phyloP scores from a whole-genome alignment of 768 basidiomycete species.

The Zangia roseola region DNA sequence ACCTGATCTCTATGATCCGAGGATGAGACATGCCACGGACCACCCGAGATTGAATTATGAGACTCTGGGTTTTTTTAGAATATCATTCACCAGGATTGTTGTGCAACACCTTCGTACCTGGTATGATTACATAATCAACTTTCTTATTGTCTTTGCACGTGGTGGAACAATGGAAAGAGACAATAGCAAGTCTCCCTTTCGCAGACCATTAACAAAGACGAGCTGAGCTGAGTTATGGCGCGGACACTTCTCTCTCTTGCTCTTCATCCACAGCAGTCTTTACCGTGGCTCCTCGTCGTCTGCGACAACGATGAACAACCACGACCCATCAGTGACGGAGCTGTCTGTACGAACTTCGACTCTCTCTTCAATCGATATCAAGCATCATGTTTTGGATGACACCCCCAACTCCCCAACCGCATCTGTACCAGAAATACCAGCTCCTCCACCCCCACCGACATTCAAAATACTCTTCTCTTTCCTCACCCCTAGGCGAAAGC shows the following conservation, averaged over 20 bases:
- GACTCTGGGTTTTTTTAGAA: too few relatives aligned
- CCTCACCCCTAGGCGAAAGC: conserved; percentile 53
- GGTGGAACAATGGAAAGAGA: conserved; percentile 16
- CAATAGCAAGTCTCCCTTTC: conserved; percentile 17
- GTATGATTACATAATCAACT: conserved; percentile 7
- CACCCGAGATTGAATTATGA: too few relatives aligned
- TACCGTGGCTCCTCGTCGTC: conserved; percentile 26
- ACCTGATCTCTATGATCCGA: too few relatives aligned
- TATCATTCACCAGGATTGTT: conserved; percentile 14
- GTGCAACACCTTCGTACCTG: conserved; percentile 19
- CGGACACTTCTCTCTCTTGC: conserved; percentile 9
- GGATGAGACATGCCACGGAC: too few relatives aligned
- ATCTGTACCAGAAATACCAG: conserved; percentile 18
- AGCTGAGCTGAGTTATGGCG: background rate
- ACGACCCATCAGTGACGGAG: conserved; percentile 22
- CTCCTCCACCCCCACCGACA: conserved; percentile 44
- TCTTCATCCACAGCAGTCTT: conserved; percentile 3
- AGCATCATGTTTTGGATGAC: conserved; percentile 9
- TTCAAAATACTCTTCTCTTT: conserved; percentile 68
- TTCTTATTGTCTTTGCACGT: conserved; percentile 27
- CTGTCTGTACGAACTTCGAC: conserved; percentile 21
- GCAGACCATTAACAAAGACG: conserved; percentile 28
- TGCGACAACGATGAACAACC: conserved; percentile 32
- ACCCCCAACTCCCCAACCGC: conserved; percentile 9
- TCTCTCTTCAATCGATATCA: conserved; percentile 19